Percentiles rank a stretch among this genome's conserved stretches.
Evolutionary conservation across 805 yeast genomes (phyloP).

Genomic region (Cyberlindnera nakhonratchasimensis): DNA sequence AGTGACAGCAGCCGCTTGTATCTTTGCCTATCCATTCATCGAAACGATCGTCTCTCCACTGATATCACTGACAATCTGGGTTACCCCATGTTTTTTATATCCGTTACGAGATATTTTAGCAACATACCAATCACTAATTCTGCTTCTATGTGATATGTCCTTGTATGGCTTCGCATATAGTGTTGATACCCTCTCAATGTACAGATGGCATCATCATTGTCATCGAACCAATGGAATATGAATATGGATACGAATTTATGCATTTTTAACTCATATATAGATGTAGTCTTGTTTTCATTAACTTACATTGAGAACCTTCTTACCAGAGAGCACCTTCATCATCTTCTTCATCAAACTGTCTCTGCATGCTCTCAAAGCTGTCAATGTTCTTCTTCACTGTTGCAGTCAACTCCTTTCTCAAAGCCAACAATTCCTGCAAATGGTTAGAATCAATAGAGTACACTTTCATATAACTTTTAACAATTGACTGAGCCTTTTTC

Average conservation of each 20-base stretch:
- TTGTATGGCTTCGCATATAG: background rate
- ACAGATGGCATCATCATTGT: background rate
- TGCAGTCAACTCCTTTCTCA: background rate
- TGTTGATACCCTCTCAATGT: background rate
- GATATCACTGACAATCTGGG: background rate
- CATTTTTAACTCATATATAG: background rate
- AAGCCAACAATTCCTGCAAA: background rate
- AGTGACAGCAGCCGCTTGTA: background rate
- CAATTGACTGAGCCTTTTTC: conserved; percentile 8
- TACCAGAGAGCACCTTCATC: conserved; percentile 31
- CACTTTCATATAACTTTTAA: conserved; percentile 1
- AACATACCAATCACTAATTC: background rate
- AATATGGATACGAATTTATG: conserved; percentile 1
- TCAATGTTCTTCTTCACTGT: conserved; percentile 10
- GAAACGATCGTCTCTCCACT: background rate
- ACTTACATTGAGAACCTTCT: conserved; percentile 1
- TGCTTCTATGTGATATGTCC: background rate
- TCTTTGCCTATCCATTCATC: background rate
- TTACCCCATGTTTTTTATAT: conserved; percentile 1
- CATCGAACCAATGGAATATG: background rate
- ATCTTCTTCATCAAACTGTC: conserved; percentile 30
- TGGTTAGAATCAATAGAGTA: conserved; percentile 11
- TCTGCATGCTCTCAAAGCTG: conserved; percentile 24
- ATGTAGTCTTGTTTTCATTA: conserved; percentile 1
- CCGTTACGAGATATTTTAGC: background rate